Conservation (phyloP, 768 basidiomycete species). For the Phylloporus sp. region DNA sequence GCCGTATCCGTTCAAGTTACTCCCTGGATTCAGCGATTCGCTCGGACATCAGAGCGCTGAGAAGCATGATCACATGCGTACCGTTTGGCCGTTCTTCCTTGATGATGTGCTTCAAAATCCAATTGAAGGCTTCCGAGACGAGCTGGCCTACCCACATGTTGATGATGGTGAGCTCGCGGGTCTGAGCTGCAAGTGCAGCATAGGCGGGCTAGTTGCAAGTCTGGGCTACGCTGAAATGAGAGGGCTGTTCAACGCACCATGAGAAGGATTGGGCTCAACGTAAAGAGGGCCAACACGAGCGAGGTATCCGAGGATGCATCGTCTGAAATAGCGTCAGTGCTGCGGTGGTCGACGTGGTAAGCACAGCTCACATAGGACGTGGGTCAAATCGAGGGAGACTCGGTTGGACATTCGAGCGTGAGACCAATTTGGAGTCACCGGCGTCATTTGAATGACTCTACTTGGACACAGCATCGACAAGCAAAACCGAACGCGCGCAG, state of each 20-base stretch:
- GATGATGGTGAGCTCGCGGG: conserved; percentile 74
- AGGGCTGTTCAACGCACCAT: conserved; percentile 45
- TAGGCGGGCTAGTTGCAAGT: conserved; percentile 59
- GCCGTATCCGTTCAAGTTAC: conserved; percentile 59
- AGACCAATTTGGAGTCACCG: too few relatives aligned
- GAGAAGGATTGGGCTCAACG: conserved; percentile 64
- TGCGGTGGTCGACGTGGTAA: not conserved
- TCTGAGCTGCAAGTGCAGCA: conserved; percentile 66
- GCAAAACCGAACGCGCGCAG: too few relatives aligned
- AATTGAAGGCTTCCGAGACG: conserved; percentile 65
- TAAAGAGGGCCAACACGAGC: conserved; percentile 54
- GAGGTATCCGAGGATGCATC: conserved; percentile 57
- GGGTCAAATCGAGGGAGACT: conserved; percentile 58
- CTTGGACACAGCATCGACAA: too few relatives aligned
- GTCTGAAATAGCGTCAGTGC: conserved; percentile 36
- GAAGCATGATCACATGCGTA: conserved; percentile 28
- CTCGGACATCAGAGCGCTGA: not conserved
- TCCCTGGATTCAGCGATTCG: conserved; percentile 10
- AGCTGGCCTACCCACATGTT: conserved; percentile 83
- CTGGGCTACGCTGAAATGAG: not conserved
- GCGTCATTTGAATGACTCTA: too few relatives aligned
- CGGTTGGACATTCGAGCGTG: conserved; percentile 23
- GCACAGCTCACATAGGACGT: conserved; percentile 51
- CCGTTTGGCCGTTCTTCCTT: conserved; percentile 67
- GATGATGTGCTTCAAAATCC: conserved; percentile 58